Conservation (phyloP, 1,284 basidiomycete genomes). For the Cutaneotrichosporon cutaneum region DNA sequence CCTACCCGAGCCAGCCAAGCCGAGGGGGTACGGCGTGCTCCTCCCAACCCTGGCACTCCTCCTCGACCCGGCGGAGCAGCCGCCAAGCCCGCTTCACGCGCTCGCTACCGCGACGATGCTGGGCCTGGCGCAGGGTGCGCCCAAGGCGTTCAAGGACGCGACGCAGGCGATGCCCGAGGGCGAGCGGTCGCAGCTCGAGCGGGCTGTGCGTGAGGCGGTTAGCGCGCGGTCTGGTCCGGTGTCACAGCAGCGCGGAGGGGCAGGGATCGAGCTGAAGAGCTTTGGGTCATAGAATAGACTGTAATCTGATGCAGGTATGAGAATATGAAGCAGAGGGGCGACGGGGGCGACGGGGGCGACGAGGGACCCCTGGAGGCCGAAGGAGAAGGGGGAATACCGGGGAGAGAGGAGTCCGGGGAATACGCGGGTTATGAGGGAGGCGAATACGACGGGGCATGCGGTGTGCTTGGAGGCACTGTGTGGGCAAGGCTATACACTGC, state of each 20-base stretch:
- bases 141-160: constrained; percentile 81
- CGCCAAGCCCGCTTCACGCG: constrained; percentile 59
- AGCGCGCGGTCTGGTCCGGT: constrained; percentile 52
- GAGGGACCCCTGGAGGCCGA: not conserved
- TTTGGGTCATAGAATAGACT: constrained; percentile 33
- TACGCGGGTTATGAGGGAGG: too few species aligned
- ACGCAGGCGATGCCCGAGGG: constrained; percentile 66
- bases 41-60: constrained; percentile 76
- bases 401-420: too few species aligned
- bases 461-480: too few species aligned
- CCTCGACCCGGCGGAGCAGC: constrained; percentile 58
- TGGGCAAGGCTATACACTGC: too few species aligned
- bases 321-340: too few species aligned
- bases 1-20: constrained; percentile 62
- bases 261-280: constrained; percentile 47
- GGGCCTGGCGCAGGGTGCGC: constrained; percentile 69
- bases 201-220: constrained; percentile 72
- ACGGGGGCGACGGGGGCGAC: too few species aligned
- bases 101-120: constrained; percentile 74
- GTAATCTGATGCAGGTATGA: not conserved
- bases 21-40: constrained; percentile 70
- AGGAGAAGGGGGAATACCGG: too few species aligned
- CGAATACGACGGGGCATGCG: too few species aligned
- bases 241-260: constrained; percentile 29
- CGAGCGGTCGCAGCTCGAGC: constrained; percentile 68